phyloP scores from a whole-genome alignment of 2,329 filamentous ascomycete genomes.

The Gliomastix tumulicola region DNA sequence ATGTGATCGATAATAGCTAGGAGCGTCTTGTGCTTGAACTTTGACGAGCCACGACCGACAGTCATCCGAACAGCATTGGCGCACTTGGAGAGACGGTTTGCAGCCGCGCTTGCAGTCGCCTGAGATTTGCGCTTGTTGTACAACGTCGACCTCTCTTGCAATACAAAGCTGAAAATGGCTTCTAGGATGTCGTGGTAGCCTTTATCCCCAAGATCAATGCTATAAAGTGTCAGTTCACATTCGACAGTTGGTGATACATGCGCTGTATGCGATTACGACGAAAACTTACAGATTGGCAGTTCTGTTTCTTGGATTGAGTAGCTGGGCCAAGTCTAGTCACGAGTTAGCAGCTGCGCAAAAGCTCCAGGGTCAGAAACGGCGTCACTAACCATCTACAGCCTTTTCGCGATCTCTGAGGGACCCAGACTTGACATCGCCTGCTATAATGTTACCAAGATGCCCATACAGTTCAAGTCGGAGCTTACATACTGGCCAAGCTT shows the following conservation, averaged over 20 bases:
- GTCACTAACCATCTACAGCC: slow-evolving; percentile 29
- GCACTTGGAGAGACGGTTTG: slow-evolving; percentile 57
- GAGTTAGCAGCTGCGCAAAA: neutral
- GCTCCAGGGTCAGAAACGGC: neutral
- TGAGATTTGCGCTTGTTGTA: slow-evolving; percentile 45
- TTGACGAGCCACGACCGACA: slow-evolving; percentile 60
- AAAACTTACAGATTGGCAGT: slow-evolving; percentile 25
- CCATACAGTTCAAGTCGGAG: too few relatives aligned
- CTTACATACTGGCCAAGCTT: slow-evolving; percentile 24
- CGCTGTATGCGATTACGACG: too few relatives aligned
- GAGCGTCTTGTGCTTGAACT: slow-evolving; percentile 70
- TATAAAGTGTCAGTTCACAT: slow-evolving; percentile 14
- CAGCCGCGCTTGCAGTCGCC: slow-evolving; percentile 36
- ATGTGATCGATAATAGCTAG: slow-evolving; percentile 76
- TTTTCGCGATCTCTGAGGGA: slow-evolving; percentile 28
- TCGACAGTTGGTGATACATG: too few relatives aligned
- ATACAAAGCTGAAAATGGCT: slow-evolving; percentile 62
- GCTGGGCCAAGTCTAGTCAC: slow-evolving; percentile 23
- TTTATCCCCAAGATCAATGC: slow-evolving; percentile 57
- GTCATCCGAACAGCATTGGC: slow-evolving; percentile 66
- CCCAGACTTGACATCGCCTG: slow-evolving; percentile 25
- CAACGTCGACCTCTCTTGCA: slow-evolving; percentile 61
- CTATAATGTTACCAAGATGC: too few relatives aligned
- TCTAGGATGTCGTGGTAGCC: slow-evolving; percentile 79
- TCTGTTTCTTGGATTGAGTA: slow-evolving; percentile 28